phyloP scores from a whole-genome alignment of 176 grass and related monocot genomes.

The Eremochloa ophiuroides region DNA sequence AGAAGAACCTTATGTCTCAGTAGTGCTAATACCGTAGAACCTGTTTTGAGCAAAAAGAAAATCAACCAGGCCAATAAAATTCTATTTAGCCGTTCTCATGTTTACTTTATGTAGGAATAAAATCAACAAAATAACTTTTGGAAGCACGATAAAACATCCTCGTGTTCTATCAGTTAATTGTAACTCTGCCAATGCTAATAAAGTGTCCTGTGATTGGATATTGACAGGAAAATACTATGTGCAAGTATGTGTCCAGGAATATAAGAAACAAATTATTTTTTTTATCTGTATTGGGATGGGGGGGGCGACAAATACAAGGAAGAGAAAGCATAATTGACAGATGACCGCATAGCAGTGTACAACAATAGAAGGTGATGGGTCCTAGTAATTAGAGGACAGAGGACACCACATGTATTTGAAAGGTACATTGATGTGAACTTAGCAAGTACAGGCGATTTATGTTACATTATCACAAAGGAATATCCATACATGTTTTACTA shows the following conservation, averaged over 20 bases:
- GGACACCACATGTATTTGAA: neutral
- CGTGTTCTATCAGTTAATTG: neutral
- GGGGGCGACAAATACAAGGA: neutral
- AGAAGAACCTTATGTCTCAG: no score
- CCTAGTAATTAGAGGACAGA: neutral
- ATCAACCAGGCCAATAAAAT: no score
- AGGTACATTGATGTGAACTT: neutral
- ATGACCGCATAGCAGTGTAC: neutral
- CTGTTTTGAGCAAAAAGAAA: no score
- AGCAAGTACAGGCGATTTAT: no score
- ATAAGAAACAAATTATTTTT: neutral
- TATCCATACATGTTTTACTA: neutral
- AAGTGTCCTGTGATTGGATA: neutral
- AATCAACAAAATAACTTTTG: neutral
- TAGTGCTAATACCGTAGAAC: no score
- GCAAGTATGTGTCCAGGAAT: neutral
- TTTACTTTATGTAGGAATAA: neutral
- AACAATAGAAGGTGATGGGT: no score
- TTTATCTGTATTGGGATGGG: no score
- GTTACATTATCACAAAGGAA: neutral
- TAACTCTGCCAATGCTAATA: neutral
- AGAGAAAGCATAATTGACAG: neutral
- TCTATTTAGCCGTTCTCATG: neutral
- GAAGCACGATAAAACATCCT: neutral
- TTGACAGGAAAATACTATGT: neutral